Percentiles rank a stretch among this genome's conserved stretches.
These are phyloP conservation scores for Candida loeiensis DNA, from an alignment of 805 yeast genomes.

Conservation along the genomic window DNA sequence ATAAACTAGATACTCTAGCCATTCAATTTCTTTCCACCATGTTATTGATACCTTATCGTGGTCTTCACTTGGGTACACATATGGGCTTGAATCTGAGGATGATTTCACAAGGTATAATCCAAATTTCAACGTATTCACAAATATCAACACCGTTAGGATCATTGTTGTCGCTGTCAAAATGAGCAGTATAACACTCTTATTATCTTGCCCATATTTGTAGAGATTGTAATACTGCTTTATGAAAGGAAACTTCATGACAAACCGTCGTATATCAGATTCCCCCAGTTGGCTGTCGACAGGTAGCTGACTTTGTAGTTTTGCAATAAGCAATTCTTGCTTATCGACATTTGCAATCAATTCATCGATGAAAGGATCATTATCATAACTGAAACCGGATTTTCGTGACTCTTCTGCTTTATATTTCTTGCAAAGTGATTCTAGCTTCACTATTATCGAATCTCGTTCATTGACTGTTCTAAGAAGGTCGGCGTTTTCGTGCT, in stretches of 20 bases:
- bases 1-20: constrained; percentile 29
- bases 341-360: constrained; percentile 15
- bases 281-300: not conserved
- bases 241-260: constrained; percentile 26
- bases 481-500: constrained; percentile 8
- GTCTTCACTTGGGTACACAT: constrained; percentile 3
- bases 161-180: constrained; percentile 21
- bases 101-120: constrained; percentile 13
- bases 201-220: constrained; percentile 23
- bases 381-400: no score
- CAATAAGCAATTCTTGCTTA: constrained; percentile 22
- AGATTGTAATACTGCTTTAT: constrained; percentile 27
- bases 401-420: constrained; percentile 7
- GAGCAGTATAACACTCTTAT: constrained; percentile 15
- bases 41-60: not conserved
- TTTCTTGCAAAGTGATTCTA: constrained; percentile 8
- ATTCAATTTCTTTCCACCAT: constrained; percentile 33
- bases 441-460: constrained; percentile 5
- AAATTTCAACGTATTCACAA: constrained; percentile 18
- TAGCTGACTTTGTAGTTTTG: constrained; percentile 8
- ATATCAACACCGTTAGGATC: constrained; percentile 18
- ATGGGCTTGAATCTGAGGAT: not conserved
- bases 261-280: constrained; percentile 1
- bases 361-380: constrained; percentile 3
- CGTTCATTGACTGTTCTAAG: constrained; percentile 3